These are phyloP conservation scores for Panicum hallii DNA, from an alignment of 202 grass and related monocot species.

Conservation along the genomic window DNA sequence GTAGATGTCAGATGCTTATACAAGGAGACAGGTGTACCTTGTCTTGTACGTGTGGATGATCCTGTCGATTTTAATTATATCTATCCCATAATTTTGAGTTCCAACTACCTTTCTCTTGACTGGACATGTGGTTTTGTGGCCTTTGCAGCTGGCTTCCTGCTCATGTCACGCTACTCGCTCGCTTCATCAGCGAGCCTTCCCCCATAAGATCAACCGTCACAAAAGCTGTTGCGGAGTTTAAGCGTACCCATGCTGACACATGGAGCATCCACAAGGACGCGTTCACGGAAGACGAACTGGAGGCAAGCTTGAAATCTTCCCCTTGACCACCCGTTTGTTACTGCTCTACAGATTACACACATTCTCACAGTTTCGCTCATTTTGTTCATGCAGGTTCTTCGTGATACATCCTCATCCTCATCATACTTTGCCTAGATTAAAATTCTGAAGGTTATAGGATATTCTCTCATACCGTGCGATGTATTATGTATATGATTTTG, in stretches of 20 bases:
- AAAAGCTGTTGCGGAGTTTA: constrained; percentile 95
- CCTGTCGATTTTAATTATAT: neutral
- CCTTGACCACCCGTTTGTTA: constrained; percentile 21
- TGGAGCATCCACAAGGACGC: constrained; percentile 92
- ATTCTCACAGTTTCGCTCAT: constrained; percentile 25
- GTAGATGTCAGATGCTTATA: neutral
- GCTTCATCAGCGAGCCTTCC: constrained; percentile 77
- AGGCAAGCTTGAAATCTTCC: constrained; percentile 58
- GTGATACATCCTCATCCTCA: constrained; percentile 75
- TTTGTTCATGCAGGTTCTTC: constrained; percentile 59
- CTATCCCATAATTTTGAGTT: neutral
- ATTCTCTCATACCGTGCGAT: neutral
- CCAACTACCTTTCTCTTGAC: constrained; percentile 15
- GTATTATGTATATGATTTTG: constrained; percentile 4
- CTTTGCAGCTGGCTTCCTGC: constrained; percentile 88
- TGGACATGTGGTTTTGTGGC: constrained; percentile 11
- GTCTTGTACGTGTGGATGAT: neutral
- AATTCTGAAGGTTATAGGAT: neutral
- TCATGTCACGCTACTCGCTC: constrained; percentile 84
- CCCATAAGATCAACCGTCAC: constrained; percentile 87
- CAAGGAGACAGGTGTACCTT: neutral
- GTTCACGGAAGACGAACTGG: constrained; percentile 88
- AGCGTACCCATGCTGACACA: constrained; percentile 91
- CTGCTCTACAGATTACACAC: neutral
- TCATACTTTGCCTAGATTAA: constrained; percentile 78